Percentiles rank a stretch among this genome's conserved stretches.
Conservation (phyloP, 257 asterid species). For the Ligustrum vulgare region DNA sequence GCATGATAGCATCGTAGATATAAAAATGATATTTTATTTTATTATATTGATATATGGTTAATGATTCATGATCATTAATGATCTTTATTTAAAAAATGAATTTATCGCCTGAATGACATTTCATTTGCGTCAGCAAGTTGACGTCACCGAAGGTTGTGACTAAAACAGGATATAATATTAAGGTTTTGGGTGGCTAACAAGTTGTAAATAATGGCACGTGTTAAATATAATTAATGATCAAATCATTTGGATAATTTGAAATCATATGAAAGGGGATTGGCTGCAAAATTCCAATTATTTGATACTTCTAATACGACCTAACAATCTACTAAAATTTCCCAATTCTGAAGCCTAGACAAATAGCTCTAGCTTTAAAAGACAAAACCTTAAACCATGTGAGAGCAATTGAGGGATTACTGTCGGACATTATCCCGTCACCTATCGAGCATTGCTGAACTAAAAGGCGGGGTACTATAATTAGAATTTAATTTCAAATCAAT, state of each 20-base stretch:
- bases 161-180: neutral
- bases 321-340: neutral
- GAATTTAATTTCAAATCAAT: neutral
- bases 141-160: neutral
- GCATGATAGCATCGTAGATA: too few species aligned
- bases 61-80: neutral
- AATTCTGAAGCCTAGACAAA: neutral
- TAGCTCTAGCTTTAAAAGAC: neutral
- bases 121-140: neutral
- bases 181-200: neutral
- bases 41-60: neutral
- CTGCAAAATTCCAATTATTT: neutral
- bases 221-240: neutral
- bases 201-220: neutral
- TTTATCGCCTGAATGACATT: neutral
- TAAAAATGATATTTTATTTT: too few species aligned
- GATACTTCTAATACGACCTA: neutral
- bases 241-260: neutral
- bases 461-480: neutral
- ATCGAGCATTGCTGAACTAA: neutral
- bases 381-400: too few species aligned
- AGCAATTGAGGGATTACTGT: too few species aligned
- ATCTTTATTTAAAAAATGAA: too few species aligned
- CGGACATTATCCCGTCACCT: neutral
- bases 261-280: neutral